Conservation (phyloP, 108 stramenopile species). For the Cyclotella cryptica region DNA sequence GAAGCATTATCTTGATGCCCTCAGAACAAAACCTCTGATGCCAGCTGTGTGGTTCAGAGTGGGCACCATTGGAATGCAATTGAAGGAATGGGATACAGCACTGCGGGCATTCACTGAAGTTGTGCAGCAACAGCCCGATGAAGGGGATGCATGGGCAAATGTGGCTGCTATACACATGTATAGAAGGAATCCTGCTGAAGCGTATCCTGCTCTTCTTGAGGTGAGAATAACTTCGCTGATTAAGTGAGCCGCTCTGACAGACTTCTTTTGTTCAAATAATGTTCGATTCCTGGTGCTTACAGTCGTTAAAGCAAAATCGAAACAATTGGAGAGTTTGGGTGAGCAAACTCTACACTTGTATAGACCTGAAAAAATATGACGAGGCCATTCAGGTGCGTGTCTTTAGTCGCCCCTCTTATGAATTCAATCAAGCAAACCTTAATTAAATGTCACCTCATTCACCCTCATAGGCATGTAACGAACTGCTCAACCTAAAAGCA, state of each 20-base stretch:
- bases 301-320: slow-evolving; percentile 77
- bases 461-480: slow-evolving; percentile 54
- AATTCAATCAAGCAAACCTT: not conserved
- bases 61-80: slow-evolving; percentile 90
- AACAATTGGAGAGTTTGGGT: slow-evolving; percentile 89
- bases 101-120: slow-evolving; percentile 91
- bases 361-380: slow-evolving; percentile 85
- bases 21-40: slow-evolving; percentile 85
- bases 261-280: slow-evolving; percentile 2
- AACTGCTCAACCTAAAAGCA: slow-evolving; percentile 68
- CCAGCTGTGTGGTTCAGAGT: slow-evolving; percentile 92
- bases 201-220: slow-evolving; percentile 85
- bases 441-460: not conserved
- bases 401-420: not conserved
- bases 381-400: slow-evolving; percentile 73
- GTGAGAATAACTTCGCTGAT: slow-evolving; percentile 29
- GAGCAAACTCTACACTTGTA: slow-evolving; percentile 84
- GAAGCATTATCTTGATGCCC: slow-evolving; percentile 71
- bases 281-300: slow-evolving; percentile 1
- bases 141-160: slow-evolving; percentile 95
- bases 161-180: slow-evolving; percentile 90
- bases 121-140: slow-evolving; percentile 94
- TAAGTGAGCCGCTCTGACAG: not conserved
- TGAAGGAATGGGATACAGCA: slow-evolving; percentile 87
- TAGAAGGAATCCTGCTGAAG: slow-evolving; percentile 70